Conservation (phyloP, 2,329 filamentous ascomycete species). For the Aspergillus cejpii region DNA sequence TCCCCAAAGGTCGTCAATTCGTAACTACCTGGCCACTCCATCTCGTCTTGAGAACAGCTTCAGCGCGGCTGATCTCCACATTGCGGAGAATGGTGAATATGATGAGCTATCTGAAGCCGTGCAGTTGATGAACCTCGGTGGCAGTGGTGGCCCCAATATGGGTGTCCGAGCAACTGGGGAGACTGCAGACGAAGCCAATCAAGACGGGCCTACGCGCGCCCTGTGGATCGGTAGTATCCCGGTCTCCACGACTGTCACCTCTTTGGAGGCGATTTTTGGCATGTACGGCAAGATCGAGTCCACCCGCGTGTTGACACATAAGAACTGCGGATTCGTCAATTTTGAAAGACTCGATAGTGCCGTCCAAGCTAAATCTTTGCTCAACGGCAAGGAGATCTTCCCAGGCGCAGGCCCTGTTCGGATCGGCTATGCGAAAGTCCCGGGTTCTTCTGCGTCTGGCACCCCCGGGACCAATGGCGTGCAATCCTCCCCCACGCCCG, state of each 20-base stretch:
- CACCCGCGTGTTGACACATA: slow-evolving; percentile 89
- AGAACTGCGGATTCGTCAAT: slow-evolving; percentile 98
- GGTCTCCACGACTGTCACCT: slow-evolving; percentile 92
- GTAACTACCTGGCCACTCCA: slow-evolving; percentile 70
- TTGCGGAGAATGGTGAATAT: slow-evolving; percentile 69
- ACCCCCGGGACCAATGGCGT: slow-evolving; percentile 82
- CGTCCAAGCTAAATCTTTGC: slow-evolving; percentile 73
- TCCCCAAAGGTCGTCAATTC: slow-evolving; percentile 55
- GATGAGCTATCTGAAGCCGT: slow-evolving; percentile 76
- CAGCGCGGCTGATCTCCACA: slow-evolving; percentile 65
- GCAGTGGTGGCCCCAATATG: slow-evolving; percentile 44
- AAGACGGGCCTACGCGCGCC: slow-evolving; percentile 86
- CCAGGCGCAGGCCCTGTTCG: slow-evolving; percentile 89
- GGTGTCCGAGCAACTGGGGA: slow-evolving; percentile 59
- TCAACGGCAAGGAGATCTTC: slow-evolving; percentile 98
- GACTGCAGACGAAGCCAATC: slow-evolving; percentile 65
- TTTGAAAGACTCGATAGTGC: slow-evolving; percentile 89
- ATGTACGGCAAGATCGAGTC: slow-evolving; percentile 87
- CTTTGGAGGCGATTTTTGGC: slow-evolving; percentile 89
- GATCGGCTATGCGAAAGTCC: slow-evolving; percentile 96
- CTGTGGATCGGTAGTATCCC: slow-evolving; percentile 97
- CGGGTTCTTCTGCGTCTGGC: slow-evolving; percentile 67
- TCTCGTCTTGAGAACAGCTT: slow-evolving; percentile 70
- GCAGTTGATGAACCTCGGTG: slow-evolving; percentile 64
- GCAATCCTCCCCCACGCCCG: slow-evolving; percentile 87